Conservation (phyloP, 2,329 filamentous ascomycete species). For the Colletotrichum destructivum region DNA sequence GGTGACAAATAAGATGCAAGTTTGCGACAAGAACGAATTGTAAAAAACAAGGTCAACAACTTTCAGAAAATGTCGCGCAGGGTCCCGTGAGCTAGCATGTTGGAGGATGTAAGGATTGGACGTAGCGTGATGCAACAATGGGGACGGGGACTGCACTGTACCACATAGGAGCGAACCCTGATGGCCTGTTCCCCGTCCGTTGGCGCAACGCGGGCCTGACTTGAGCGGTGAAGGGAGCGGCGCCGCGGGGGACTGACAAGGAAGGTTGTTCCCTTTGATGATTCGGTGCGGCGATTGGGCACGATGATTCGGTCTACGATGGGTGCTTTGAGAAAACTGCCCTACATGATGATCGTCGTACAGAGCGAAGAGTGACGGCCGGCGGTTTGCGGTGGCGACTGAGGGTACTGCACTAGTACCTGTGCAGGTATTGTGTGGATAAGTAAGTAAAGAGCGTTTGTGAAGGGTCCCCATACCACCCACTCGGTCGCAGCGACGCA, state of each 20-base stretch:
- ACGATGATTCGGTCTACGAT: not conserved
- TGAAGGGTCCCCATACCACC: not conserved
- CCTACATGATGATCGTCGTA: not conserved
- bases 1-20: slow-evolving; percentile 9
- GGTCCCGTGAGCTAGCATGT: slow-evolving; percentile 2
- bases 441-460: not conserved
- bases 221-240: slow-evolving; percentile 41
- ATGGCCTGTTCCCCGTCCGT: slow-evolving; percentile 28
- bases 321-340: not conserved
- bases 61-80: slow-evolving; percentile 24
- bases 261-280: slow-evolving; percentile 12
- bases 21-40: not conserved
- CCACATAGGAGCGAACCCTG: slow-evolving; percentile 25
- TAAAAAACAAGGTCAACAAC: slow-evolving; percentile 9
- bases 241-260: slow-evolving; percentile 27
- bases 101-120: not conserved
- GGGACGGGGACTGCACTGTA: slow-evolving; percentile 5
- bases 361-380: not conserved
- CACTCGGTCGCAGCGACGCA: not conserved
- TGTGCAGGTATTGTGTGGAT: no score
- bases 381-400: slow-evolving; percentile 22
- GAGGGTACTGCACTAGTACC: not conserved
- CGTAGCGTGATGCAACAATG: slow-evolving; percentile 17
- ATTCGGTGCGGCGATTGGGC: slow-evolving; percentile 26
- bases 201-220: slow-evolving; percentile 31